Percentiles rank a stretch among this genome's conserved stretches.
Conservation (phyloP, 192 early-diverging fungal genomes). For the Backusella luteola region DNA sequence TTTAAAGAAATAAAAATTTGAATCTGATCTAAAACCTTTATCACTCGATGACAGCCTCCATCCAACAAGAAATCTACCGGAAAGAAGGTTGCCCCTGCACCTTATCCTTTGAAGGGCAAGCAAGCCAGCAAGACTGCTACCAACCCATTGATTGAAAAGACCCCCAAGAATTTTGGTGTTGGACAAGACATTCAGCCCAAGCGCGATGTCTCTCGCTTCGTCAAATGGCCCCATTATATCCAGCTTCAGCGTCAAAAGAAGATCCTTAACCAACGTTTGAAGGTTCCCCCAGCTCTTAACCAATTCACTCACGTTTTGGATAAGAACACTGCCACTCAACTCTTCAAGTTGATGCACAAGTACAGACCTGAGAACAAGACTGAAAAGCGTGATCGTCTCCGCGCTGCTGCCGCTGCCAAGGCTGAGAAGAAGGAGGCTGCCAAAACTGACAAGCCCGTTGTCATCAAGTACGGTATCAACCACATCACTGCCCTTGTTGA, state of each 20-base stretch:
- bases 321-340: constrained; percentile 97
- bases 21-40: constrained; percentile 18
- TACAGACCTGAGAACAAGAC: constrained; percentile 98
- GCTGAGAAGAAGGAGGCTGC: constrained; percentile 83
- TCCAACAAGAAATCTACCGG: constrained; percentile 53
- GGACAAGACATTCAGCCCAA: constrained; percentile 97
- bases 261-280: constrained; percentile 96
- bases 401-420: constrained; percentile 82
- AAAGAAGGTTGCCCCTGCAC: constrained; percentile 93
- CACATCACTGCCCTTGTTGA: constrained; percentile 98
- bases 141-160: constrained; percentile 95
- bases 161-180: constrained; percentile 92
- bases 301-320: constrained; percentile 98
- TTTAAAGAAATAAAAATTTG: constrained; percentile 14
- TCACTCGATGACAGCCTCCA: constrained; percentile 22
- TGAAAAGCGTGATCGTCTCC: constrained; percentile 95
- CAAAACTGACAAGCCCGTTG: constrained; percentile 86
- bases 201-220: constrained; percentile 93
- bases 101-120: constrained; percentile 71
- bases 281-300: constrained; percentile 99
- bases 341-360: constrained; percentile 98
- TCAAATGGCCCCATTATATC: constrained; percentile 99
- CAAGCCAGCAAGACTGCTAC: constrained; percentile 62
- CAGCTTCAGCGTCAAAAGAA: constrained; percentile 98
- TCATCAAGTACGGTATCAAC: constrained; percentile 99